Evolutionary conservation across 2,329 filamentous ascomycete genomes (phyloP), one percentile per base, ranked within the genome.

Genomic region (Endoconidiophora laricicola): DNA sequence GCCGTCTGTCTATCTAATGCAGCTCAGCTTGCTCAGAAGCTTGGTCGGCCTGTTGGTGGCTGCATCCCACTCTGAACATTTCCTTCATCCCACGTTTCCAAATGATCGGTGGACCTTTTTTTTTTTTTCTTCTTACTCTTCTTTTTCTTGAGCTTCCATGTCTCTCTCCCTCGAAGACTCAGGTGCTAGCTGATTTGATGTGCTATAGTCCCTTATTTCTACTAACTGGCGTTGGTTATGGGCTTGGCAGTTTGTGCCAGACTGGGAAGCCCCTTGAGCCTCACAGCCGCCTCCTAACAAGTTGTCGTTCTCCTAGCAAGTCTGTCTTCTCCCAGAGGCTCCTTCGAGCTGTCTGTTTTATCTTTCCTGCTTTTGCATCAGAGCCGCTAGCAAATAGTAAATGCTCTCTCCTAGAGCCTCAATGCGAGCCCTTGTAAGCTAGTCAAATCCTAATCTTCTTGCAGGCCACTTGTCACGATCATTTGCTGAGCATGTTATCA

Each of bases 201-300:
- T 29, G 26, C 26, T 48, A 26, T 41, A 20, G 12, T 41, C 38
- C 29, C 7, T 38, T 41, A 4, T 41, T 46, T 18, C 16, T 14
- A 33, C 4, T 6, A 18, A 18, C 1, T 18, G 26, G 26, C 10
- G 26, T 29, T 29, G 26, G 6, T 20, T 40, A 14, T 40, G 9
- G 14, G 38, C n/a, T 40, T 18, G 16, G 16, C 16, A 18, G 16
- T 18, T 18, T 18, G 16, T 18, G 16, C 16, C 16, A 18, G 38
- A 40, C n/a, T 40, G 2, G 9, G n/a, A 40, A 40, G n/a, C 16
- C 36, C 36, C 38, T 26, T 43, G 23, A 42, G 38, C 38, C 37
- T 33, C 46, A 48, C 29, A 48, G 46, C 39, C 37, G 38, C 38
- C 46, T 48, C 46, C 46, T 42, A 48, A 45, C 26, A 29, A 29